Conservation (phyloP, 2,329 filamentous ascomycete species). For the Plenodomus tracheiphilus region DNA sequence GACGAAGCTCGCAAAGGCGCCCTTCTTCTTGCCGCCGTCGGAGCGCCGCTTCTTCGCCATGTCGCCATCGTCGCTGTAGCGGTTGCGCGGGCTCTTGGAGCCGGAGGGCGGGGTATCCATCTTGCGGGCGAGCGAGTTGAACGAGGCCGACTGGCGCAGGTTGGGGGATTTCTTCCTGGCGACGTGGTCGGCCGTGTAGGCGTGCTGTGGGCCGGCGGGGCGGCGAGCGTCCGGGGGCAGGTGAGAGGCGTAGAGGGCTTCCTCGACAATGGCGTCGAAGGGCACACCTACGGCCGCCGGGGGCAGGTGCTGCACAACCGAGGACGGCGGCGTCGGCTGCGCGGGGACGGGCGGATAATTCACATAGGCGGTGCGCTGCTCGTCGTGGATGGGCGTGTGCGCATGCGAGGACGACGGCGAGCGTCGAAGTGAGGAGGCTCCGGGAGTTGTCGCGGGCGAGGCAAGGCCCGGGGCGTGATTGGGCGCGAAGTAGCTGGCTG, state of each 20-base stretch:
- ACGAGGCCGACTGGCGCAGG: slow-evolving; percentile 48
- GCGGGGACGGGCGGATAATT: not conserved
- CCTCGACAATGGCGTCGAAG: slow-evolving; percentile 46
- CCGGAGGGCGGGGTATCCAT: slow-evolving; percentile 49
- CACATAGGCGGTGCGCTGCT: slow-evolving; percentile 10
- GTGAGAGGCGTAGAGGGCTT: slow-evolving; percentile 19
- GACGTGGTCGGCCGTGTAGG: slow-evolving; percentile 30
- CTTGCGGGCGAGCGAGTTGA: slow-evolving; percentile 47
- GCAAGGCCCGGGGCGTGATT: slow-evolving; percentile 10
- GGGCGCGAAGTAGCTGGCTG: slow-evolving; percentile 23
- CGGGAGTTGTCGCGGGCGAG: slow-evolving; percentile 10
- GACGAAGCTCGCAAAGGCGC: slow-evolving; percentile 46
- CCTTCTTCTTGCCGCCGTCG: slow-evolving; percentile 47
- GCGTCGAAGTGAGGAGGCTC: slow-evolving; percentile 13
- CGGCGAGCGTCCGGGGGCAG: slow-evolving; percentile 17
- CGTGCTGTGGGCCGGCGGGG: slow-evolving; percentile 33
- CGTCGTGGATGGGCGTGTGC: slow-evolving; percentile 19
- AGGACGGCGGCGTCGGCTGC: slow-evolving; percentile 3
- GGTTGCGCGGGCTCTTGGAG: slow-evolving; percentile 43
- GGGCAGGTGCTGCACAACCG: slow-evolving; percentile 11
- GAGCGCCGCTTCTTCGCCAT: slow-evolving; percentile 34
- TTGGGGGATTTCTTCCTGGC: slow-evolving; percentile 27
- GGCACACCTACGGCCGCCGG: slow-evolving; percentile 34
- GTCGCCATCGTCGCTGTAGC: slow-evolving; percentile 45
- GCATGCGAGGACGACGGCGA: slow-evolving; percentile 14